Percentiles rank a stretch among this genome's conserved stretches.
Evolutionary conservation across 305 asterid species (phyloP).

Genomic region (Ajuga reptans): DNA sequence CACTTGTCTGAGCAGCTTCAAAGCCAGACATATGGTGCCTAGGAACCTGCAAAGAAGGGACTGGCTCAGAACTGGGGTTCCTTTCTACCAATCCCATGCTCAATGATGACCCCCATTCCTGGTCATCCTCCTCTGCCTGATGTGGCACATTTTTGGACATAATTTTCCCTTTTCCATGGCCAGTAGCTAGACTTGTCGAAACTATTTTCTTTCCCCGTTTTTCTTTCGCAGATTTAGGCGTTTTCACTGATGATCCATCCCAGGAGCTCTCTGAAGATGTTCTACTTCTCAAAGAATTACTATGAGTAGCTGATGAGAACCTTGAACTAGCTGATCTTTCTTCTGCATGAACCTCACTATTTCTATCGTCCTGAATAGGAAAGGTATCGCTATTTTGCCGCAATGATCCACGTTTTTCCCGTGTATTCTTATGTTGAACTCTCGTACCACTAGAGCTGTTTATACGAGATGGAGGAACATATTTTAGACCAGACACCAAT

Average conservation of each 20-base stretch:
- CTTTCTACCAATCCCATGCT: constrained; percentile 42
- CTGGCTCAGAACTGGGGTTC: constrained; percentile 42
- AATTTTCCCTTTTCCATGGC: constrained; percentile 55
- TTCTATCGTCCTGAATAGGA: constrained; percentile 49
- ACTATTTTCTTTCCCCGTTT: constrained; percentile 58
- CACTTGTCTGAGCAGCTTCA: constrained; percentile 70
- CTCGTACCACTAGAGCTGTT: constrained; percentile 37
- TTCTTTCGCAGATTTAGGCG: constrained; percentile 54
- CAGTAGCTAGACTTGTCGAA: constrained; percentile 37
- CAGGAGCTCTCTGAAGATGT: constrained; percentile 94
- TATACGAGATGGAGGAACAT: constrained; percentile 56
- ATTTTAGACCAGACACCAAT: constrained; percentile 41
- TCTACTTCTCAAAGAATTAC: constrained; percentile 72
- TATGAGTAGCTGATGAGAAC: constrained; percentile 65
- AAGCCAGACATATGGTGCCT: constrained; percentile 43
- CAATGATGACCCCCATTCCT: constrained; percentile 43
- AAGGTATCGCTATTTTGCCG: constrained; percentile 43
- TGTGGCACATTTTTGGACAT: constrained; percentile 40
- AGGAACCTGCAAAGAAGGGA: constrained; percentile 43
- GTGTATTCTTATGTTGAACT: constrained; percentile 52
- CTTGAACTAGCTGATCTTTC: constrained; percentile 80
- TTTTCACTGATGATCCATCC: constrained; percentile 68
- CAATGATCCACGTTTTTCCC: constrained; percentile 54
- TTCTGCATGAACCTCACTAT: constrained; percentile 52
- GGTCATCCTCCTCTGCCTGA: constrained; percentile 61